These are phyloP conservation scores for Gigaspora rosea DNA, from an alignment of 192 early-diverging fungal species.

Conservation along the genomic window DNA sequence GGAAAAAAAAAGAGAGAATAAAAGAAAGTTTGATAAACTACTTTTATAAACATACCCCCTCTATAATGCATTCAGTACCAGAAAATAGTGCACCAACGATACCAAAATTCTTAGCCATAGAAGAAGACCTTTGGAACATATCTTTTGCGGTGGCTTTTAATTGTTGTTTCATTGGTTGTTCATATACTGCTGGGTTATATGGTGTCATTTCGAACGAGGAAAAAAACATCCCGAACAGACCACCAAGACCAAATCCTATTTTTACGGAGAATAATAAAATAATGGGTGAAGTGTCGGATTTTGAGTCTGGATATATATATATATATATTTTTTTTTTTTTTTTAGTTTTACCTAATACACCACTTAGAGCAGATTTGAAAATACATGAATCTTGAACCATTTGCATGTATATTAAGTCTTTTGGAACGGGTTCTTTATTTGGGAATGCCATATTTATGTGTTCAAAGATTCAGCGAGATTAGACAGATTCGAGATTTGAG, in stretches of 20 bases:
- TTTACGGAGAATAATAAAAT: conserved; percentile 3
- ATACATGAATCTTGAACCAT: conserved; percentile 65
- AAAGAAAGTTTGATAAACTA: background rate
- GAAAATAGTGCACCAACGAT: conserved; percentile 90
- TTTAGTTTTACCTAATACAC: conserved; percentile 60
- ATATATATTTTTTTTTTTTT: no score
- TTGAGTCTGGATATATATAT: no score
- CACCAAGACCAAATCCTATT: conserved; percentile 85
- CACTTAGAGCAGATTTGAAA: conserved; percentile 70
- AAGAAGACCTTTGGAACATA: conserved; percentile 79
- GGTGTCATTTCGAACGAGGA: conserved; percentile 85
- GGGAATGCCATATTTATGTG: background rate
- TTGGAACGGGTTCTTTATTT: conserved; percentile 1
- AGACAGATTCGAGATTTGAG: no score
- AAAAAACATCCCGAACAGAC: conserved; percentile 91
- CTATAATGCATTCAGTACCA: conserved; percentile 92
- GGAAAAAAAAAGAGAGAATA: background rate
- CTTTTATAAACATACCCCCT: conserved; percentile 61
- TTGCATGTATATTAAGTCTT: conserved; percentile 20
- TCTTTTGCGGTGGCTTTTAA: conserved; percentile 82
- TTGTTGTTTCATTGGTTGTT: conserved; percentile 82
- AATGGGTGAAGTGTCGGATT: background rate
- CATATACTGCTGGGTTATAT: conserved; percentile 60
- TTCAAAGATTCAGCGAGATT: no score
- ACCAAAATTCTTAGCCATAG: conserved; percentile 93